These are phyloP conservation scores for Aspergillus aculeatus DNA, from an alignment of 2,329 filamentous ascomycete genomes.

Conservation along the genomic window DNA sequence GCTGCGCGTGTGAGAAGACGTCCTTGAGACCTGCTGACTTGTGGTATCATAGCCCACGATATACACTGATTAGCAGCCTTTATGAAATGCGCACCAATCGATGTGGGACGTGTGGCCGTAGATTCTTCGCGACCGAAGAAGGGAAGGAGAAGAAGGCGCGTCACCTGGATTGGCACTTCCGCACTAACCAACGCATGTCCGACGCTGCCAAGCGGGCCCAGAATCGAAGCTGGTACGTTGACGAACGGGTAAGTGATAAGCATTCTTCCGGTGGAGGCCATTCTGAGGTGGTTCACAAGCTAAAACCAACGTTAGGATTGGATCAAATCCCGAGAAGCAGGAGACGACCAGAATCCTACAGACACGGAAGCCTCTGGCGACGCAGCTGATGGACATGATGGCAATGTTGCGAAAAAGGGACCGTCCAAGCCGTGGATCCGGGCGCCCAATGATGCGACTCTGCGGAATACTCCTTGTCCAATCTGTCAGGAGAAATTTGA, in stretches of 20 bases:
- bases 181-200: slow-evolving; percentile 81
- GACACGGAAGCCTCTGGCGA: slow-evolving; percentile 42
- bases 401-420: slow-evolving; percentile 51
- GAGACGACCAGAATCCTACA: slow-evolving; percentile 59
- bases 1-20: slow-evolving; percentile 29
- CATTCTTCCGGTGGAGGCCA: neutral
- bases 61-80: slow-evolving; percentile 69
- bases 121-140: slow-evolving; percentile 74
- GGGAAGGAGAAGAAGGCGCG: slow-evolving; percentile 83
- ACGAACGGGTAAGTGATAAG: slow-evolving; percentile 67
- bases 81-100: slow-evolving; percentile 82
- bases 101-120: slow-evolving; percentile 86
- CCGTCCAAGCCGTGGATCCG: slow-evolving; percentile 70
- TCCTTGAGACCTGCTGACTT: slow-evolving; percentile 16
- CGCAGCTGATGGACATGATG: slow-evolving; percentile 41
- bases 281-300: neutral
- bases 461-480: slow-evolving; percentile 77
- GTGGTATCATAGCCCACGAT: slow-evolving; percentile 59
- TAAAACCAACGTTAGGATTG: slow-evolving; percentile 63
- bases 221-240: slow-evolving; percentile 92
- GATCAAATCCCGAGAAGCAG: slow-evolving; percentile 78
- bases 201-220: slow-evolving; percentile 84
- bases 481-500: slow-evolving; percentile 97
- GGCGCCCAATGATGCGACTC: slow-evolving; percentile 74
- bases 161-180: slow-evolving; percentile 98